Conservation (phyloP, 306 rosid species). For the Luffa aegyptiaca region DNA sequence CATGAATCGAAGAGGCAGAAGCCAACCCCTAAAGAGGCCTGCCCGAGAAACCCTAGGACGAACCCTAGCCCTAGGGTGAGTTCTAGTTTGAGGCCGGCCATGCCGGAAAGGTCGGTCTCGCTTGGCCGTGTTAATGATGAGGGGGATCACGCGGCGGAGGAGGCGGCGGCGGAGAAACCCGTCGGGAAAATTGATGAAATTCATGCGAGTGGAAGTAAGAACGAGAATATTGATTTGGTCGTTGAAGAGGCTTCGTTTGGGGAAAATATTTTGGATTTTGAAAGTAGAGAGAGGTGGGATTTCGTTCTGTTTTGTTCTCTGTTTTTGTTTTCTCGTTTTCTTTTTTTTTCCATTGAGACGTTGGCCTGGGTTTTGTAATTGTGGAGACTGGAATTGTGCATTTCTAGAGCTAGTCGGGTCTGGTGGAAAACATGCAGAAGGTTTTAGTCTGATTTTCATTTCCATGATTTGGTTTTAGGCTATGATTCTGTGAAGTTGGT, state of each 20-base stretch:
- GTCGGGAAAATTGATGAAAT: constrained; percentile 6
- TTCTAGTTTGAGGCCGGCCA: constrained; percentile 26
- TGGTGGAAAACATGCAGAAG: background rate
- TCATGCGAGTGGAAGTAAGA: background rate
- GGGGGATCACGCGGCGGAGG: constrained; percentile 11
- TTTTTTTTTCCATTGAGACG: background rate
- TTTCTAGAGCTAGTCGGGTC: background rate
- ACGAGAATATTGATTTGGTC: constrained; percentile 28
- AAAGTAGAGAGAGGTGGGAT: constrained; percentile 79
- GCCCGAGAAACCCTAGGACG: constrained; percentile 30
- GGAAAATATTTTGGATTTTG: constrained; percentile 71
- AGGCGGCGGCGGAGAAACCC: constrained; percentile 6
- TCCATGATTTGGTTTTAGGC: background rate
- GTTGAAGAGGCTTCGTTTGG: constrained; percentile 68
- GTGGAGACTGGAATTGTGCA: background rate
- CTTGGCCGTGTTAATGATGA: constrained; percentile 11
- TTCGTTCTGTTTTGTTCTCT: background rate
- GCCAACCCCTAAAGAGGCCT: constrained; percentile 9
- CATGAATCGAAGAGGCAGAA: constrained; percentile 33
- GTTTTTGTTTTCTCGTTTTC: background rate
- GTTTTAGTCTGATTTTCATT: background rate
- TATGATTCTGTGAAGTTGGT: background rate
- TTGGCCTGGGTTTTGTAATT: background rate
- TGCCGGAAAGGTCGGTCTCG: constrained; percentile 13
- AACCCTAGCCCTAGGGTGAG: constrained; percentile 38